Evolutionary conservation across 1,284 basidiomycete species (phyloP).

Genomic region (Ustilago esculenta): DNA sequence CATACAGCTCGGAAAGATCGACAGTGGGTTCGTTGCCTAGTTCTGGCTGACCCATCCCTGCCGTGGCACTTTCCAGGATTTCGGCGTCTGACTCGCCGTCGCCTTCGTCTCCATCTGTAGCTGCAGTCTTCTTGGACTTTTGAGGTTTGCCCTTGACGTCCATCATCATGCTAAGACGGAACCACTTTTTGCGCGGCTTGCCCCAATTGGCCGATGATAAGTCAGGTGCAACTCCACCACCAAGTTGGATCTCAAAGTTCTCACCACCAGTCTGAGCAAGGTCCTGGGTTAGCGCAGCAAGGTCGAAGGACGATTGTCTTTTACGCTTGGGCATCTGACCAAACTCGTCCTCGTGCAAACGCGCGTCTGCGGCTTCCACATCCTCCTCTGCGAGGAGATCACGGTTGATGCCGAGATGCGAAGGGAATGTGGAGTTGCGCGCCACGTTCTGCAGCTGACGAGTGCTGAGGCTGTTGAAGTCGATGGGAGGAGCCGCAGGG

Average conservation of each 20-base stretch:
- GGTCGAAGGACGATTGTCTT: constrained; percentile 17
- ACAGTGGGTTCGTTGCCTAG: not conserved
- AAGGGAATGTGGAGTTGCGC: constrained; percentile 45
- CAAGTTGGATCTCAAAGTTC: constrained; percentile 41
- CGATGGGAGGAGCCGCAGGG: constrained; percentile 15
- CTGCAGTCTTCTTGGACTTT: constrained; percentile 17
- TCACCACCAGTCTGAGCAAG: constrained; percentile 31
- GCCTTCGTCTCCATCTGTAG: constrained; percentile 17
- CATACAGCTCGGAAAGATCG: constrained; percentile 24
- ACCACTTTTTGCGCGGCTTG: constrained; percentile 54
- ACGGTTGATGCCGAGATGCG: constrained; percentile 50
- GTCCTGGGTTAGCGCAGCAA: constrained; percentile 28
- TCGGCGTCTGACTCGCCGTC: constrained; percentile 41
- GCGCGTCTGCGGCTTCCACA: constrained; percentile 7
- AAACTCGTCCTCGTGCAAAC: constrained; percentile 18
- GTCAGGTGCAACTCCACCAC: constrained; percentile 31
- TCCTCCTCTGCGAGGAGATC: constrained; percentile 32
- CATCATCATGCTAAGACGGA: constrained; percentile 46
- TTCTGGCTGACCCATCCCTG: not conserved
- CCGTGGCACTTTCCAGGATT: constrained; percentile 5
- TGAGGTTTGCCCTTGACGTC: constrained; percentile 33
- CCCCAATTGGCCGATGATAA: constrained; percentile 51
- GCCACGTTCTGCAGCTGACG: constrained; percentile 55
- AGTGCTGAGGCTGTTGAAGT: constrained; percentile 45
- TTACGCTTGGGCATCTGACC: constrained; percentile 9